phyloP scores from a whole-genome alignment of 352 stramenopile species.

The Phytophthora quininea region DNA sequence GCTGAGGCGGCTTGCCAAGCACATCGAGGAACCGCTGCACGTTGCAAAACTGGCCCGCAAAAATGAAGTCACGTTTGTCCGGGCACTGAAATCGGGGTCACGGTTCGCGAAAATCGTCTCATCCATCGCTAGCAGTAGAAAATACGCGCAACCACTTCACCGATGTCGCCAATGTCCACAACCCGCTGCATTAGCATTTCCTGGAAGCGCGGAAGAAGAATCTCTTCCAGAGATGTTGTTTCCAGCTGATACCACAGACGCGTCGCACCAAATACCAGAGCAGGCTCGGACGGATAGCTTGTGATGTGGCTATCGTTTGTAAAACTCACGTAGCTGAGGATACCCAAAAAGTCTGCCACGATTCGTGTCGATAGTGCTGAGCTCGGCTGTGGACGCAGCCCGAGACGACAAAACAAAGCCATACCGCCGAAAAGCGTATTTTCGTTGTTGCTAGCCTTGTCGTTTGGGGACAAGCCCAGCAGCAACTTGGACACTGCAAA shows the following conservation, averaged over 20 bases:
- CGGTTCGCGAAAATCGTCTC: background rate
- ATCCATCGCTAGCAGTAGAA: conserved; percentile 18
- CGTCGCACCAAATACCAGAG: conserved; percentile 36
- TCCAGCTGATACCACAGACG: conserved; percentile 27
- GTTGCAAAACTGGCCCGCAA: conserved; percentile 13
- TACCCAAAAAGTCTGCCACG: conserved; percentile 36
- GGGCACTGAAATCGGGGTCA: too few species aligned
- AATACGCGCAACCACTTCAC: conserved; percentile 8
- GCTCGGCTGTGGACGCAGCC: conserved; percentile 20
- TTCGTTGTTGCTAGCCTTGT: conserved; percentile 4
- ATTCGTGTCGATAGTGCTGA: conserved; percentile 19
- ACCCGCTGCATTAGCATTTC: conserved; percentile 9
- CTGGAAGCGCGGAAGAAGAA: conserved; percentile 10
- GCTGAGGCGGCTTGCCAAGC: background rate
- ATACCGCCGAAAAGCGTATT: conserved; percentile 24
- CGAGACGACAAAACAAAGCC: conserved; percentile 34
- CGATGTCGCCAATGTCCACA: conserved; percentile 3
- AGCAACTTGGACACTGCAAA: conserved; percentile 17
- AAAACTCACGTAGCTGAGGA: conserved; percentile 19
- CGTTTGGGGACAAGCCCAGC: background rate
- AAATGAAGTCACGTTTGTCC: background rate
- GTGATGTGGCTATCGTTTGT: conserved; percentile 23
- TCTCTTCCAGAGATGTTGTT: background rate
- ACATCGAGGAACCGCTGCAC: conserved; percentile 1
- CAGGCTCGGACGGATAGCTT: conserved; percentile 31